Evolutionary conservation across 1,284 basidiomycete genomes (phyloP).

Genomic region (Tremellales sp.): DNA sequence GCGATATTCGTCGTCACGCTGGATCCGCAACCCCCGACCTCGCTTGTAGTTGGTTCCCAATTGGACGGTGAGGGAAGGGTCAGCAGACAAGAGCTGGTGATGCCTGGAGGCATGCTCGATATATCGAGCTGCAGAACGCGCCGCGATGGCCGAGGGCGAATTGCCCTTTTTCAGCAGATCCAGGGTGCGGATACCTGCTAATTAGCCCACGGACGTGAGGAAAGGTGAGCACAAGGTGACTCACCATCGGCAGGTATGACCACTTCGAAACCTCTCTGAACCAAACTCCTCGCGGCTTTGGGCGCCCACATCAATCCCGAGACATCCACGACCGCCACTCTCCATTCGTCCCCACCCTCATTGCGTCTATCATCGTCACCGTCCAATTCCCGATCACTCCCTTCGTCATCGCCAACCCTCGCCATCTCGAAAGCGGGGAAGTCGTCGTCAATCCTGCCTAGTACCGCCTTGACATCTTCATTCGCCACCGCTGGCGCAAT

Average conservation of each 20-base stretch:
- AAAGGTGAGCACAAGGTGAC: slow-evolving; percentile 26
- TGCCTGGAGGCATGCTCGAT: slow-evolving; percentile 45
- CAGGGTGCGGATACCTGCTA: slow-evolving; percentile 80
- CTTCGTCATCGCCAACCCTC: slow-evolving; percentile 7
- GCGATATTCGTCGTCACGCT: slow-evolving; percentile 26
- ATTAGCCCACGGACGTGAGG: neutral
- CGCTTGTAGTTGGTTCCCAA: slow-evolving; percentile 30
- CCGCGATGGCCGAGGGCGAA: slow-evolving; percentile 68
- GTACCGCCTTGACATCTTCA: neutral
- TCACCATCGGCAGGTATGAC: slow-evolving; percentile 82
- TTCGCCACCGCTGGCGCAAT: neutral
- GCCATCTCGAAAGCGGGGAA: neutral
- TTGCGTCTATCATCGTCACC: slow-evolving; percentile 8
- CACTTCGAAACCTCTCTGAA: slow-evolving; percentile 61
- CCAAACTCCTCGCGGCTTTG: slow-evolving; percentile 72
- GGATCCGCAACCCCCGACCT: slow-evolving; percentile 34
- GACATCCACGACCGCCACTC: slow-evolving; percentile 74
- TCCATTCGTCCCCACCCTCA: slow-evolving; percentile 48
- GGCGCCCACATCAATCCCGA: slow-evolving; percentile 81
- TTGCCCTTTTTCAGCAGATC: slow-evolving; percentile 89
- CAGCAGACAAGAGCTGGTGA: slow-evolving; percentile 23
- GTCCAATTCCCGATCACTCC: slow-evolving; percentile 12
- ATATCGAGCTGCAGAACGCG: slow-evolving; percentile 50
- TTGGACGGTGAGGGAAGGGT: slow-evolving; percentile 29
- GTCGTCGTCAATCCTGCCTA: neutral